Evolutionary conservation across 768 basidiomycete genomes (phyloP), one percentile per base, ranked within the genome.

Genomic region (Galerina marginata): DNA sequence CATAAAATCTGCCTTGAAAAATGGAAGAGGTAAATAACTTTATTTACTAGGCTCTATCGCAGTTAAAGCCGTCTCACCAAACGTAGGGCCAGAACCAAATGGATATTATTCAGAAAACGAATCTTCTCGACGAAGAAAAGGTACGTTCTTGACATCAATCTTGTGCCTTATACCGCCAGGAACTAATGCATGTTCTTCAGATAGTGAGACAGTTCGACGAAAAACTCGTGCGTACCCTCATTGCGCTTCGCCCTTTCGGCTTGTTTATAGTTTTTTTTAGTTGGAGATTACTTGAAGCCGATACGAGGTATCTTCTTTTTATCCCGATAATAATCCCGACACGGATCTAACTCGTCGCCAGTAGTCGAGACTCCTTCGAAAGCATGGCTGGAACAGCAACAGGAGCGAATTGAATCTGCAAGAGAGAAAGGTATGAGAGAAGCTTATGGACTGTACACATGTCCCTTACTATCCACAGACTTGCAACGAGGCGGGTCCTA

Each of bases 61-160:
- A 23, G 15, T 29, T 5, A 37, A 15, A 45, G 26, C 12, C 11
- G 45, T 40, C 56, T 54, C 25, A 62, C 40, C 29, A 16, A 9
- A 10, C 5, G 14, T 40, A 9, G 36, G 15, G 20, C 2, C 43
- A 50, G 62, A 59, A 29, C 25, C 54, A n/a, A 65, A 58, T 48
- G 67, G 60, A 15, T 68, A 69, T 52, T 61, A 65, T 52, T 69
- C 68, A 3, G 70, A 71, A 43, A 63, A 65, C 54, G 68, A 71
- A 26, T 29, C 56, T 16, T 36, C 58, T 23, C 58, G 56, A 50
- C 49, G 42, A 1, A 60, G 36, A 25, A 20, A n/a, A 38, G 63
- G 62, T 60, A 45, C 45, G 63, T 51, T 36, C 56, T 33, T 33
- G 29, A 33, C 7, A 33, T 7, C 29, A 7, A 33, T 3, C 29